Percentiles rank a stretch among this genome's conserved stretches.
Conservation (phyloP, 345 rosid genomes). For the Abelmoschus esculentus region DNA sequence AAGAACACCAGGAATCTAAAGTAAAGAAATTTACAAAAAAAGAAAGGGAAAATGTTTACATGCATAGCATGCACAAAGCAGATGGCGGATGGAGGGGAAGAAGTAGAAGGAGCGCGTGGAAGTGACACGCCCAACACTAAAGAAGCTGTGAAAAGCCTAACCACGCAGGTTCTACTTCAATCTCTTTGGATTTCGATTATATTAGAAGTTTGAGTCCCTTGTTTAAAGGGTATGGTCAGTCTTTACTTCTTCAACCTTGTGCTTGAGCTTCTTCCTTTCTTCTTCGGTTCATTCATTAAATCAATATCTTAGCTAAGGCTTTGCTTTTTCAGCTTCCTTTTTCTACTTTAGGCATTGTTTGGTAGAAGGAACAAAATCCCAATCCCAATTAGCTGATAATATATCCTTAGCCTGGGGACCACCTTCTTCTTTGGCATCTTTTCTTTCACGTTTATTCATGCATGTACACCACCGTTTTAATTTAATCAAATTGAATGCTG, state of each 20-base stretch:
- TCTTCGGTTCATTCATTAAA: too few species aligned
- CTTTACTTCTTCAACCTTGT: constrained; percentile 9
- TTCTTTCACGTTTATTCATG: constrained; percentile 18
- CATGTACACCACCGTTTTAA: background rate
- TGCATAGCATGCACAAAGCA: constrained; percentile 95
- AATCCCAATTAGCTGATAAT: constrained; percentile 19
- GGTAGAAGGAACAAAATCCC: constrained; percentile 33
- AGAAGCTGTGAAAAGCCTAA: constrained; percentile 99
- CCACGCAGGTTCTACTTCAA: constrained; percentile 82
- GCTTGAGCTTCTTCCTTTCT: too few species aligned
- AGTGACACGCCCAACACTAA: constrained; percentile 68
- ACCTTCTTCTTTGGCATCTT: constrained; percentile 15
- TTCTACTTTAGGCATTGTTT: constrained; percentile 24
- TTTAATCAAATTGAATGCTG: too few species aligned
- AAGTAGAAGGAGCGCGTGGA: constrained; percentile 72
- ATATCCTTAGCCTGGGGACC: constrained; percentile 8
- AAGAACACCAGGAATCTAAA: too few species aligned
- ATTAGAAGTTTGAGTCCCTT: too few species aligned
- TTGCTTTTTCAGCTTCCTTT: constrained; percentile 14
- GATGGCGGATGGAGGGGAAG: constrained; percentile 70
- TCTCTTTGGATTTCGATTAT: too few species aligned
- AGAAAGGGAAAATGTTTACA: constrained; percentile 57
- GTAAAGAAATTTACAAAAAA: too few species aligned
- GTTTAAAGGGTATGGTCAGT: too few species aligned
- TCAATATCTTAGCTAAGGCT: constrained; percentile 7